A percentile compares a stretch with the other conserved stretches of the same genome.
These are phyloP conservation scores for Penicillium sp. DNA, from an alignment of 2,329 filamentous ascomycete species.

Conservation along the genomic window DNA sequence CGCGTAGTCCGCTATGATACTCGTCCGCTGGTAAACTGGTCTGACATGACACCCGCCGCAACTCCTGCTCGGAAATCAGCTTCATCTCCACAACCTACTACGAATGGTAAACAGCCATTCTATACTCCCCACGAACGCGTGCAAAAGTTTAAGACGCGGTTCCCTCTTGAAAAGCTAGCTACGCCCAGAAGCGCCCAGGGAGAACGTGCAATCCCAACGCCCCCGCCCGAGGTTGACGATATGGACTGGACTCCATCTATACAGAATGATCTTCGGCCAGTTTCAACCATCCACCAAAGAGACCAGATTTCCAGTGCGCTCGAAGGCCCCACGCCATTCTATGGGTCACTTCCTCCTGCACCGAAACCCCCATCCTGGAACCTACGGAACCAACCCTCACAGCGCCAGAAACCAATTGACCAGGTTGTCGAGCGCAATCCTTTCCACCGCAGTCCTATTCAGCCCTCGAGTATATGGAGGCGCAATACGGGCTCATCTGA, in stretches of 20 bases:
- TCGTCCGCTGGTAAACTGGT: slow-evolving; percentile 48
- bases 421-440: slow-evolving; percentile 43
- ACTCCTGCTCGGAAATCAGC: slow-evolving; percentile 29
- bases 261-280: slow-evolving; percentile 42
- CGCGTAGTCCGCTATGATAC: slow-evolving; percentile 46
- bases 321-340: slow-evolving; percentile 47
- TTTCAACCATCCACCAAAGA: slow-evolving; percentile 35
- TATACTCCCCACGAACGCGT: slow-evolving; percentile 22
- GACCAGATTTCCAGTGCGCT: slow-evolving; percentile 33
- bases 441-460: slow-evolving; percentile 40
- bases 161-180: slow-evolving; percentile 49
- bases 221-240: slow-evolving; percentile 46
- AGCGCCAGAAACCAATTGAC: slow-evolving; percentile 38
- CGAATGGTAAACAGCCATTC: slow-evolving; percentile 22
- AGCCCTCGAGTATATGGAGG: slow-evolving; percentile 29
- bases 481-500: slow-evolving; percentile 27
- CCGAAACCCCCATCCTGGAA: slow-evolving; percentile 47
- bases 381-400: slow-evolving; percentile 38
- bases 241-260: slow-evolving; percentile 59
- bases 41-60: slow-evolving; percentile 40
- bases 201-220: slow-evolving; percentile 39
- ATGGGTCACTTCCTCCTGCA: slow-evolving; percentile 47
- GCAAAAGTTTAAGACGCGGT: slow-evolving; percentile 31
- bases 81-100: slow-evolving; percentile 24
- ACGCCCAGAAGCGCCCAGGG: slow-evolving; percentile 29